Base-by-base conservation (phyloP, 495 filamentous ascomycete genomes). In the Penicillium desertorum region DNA sequence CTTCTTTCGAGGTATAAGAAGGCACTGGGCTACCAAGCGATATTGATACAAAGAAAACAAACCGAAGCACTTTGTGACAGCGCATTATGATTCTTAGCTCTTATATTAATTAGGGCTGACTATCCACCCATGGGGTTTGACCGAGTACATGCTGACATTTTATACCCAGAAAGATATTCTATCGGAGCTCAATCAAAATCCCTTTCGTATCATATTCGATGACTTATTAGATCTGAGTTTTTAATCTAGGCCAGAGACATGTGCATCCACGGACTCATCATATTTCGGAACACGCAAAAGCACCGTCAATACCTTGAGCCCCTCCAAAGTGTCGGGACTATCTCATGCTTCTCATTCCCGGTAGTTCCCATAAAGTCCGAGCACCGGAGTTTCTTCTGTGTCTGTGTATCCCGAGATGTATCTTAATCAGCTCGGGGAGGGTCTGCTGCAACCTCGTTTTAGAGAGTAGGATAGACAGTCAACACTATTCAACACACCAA, bases 191-290 rank as follows among this genome's bases (percentile, higher is more conserved):
- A 20, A 37, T 20, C n/a, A 32, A 8, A 19, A 14, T 5, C 20
- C 17, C 19, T 46, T 37, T 22, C 8, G 22, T 25, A 30, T 19
- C 19, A 17, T 50, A 16, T 14, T 12, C 8, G 2, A 19, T 34
- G 30, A 4, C 30, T 34, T 34, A 22, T 30, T 22, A 22, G 17
- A 22, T 37, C 47, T 50, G 47, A 50, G 47, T 37, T 50, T 50
- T 2, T 30, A n/a, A 23, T 36, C 16, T n/a, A 9, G 36, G 16
- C 36, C n/a, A 39, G 22, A 16, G 11, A 36, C 20, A 22, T 37
- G 45, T 17, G 23, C n/a, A 29, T 46, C 0, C 6, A n/a, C 45
- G 14, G 3, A 34, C 22, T 49, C 27, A 2, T 17, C 16, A 17
- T 16, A 8, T 17, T 39, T 37, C 34, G 14, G 12, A 37, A 37